Evolutionary conservation across 1,284 basidiomycete species (phyloP), one percentile per base, ranked within the genome.

Genomic region (Microstroma glucosiphilum): DNA sequence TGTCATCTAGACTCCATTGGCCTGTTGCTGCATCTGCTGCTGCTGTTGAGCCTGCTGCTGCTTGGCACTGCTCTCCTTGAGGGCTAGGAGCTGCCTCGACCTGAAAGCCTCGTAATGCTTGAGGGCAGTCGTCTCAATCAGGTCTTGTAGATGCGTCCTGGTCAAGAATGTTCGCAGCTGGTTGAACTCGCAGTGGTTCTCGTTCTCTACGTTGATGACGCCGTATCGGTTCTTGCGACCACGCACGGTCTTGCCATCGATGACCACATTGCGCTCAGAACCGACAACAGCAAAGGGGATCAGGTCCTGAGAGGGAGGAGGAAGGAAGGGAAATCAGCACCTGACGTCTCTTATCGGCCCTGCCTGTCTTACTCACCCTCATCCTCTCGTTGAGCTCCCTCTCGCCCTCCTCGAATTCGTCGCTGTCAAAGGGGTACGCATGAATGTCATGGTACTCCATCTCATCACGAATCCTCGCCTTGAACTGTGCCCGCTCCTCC

Each of bases 101-200:
- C 94, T 88, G 89, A 98, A 98, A 8, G 93, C 92, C 84, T 98
- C 96, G 82, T 98, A 98, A 82, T 98, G 96, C 80, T 96, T 96
- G 82, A 94, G 90, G 8, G 93, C 91, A 1, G 94, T 98, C 60
- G 94, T 96, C 84, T 98, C 94, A 80, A 98, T 97, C 74, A 98
- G 83, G 80, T 98, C 96, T 82, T 98, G 96, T 75, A 98, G 82
- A 82, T 98, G 94, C 40, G 94, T 94, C 81, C 92, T 56, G 21
- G 43, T 68, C 41, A 68, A 54, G 85, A 97, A 97, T 86, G 98
- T 94, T 74, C 94, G 86, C 68, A 98, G 84, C 81, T 96, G 91
- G 76, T 93, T 86, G 82, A 98, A 98, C 83, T 98, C 94, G 87
- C 94, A 98, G 83, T 98, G 94, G 67, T 84, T 85, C 82, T 92